Evolutionary conservation across 2,329 filamentous ascomycete species (phyloP).

Genomic region (Dactylella cylindrospora): DNA sequence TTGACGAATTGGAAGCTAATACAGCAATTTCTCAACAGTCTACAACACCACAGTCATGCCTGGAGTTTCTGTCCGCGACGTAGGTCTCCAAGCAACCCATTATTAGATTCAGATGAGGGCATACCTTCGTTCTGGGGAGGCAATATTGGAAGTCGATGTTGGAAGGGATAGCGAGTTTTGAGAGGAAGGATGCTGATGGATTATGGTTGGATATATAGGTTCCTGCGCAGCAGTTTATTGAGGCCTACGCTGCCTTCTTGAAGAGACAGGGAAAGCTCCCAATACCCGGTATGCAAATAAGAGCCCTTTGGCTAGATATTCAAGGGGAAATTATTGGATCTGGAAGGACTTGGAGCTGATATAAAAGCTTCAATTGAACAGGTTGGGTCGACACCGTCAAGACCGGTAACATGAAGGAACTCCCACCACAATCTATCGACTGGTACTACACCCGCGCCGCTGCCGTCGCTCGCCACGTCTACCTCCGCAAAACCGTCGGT

Average conservation of each 20-base stretch:
- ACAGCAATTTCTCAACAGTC: conserved; percentile 23
- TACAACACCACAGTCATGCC: conserved; percentile 47
- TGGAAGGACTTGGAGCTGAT: neutral
- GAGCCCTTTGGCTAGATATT: conserved; percentile 38
- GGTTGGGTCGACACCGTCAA: conserved; percentile 99
- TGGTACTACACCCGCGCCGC: conserved; percentile 94
- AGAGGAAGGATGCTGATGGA: conserved; percentile 22
- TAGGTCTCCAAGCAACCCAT: conserved; percentile 21
- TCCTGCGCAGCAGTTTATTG: conserved; percentile 86
- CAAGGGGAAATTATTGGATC: neutral
- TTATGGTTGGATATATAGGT: conserved; percentile 43
- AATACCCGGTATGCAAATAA: conserved; percentile 72
- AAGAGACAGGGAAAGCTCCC: conserved; percentile 92
- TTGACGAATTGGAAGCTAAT: conserved; percentile 31
- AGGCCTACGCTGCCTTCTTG: conserved; percentile 81
- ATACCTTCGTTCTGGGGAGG: neutral
- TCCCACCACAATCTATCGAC: conserved; percentile 96
- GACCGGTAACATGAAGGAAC: conserved; percentile 93
- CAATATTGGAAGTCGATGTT: neutral
- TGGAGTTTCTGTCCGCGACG: conserved; percentile 50
- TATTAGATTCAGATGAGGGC: neutral
- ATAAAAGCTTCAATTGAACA: conserved; percentile 51
- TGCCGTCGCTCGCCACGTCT: conserved; percentile 95
- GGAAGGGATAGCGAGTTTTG: conserved; percentile 14
- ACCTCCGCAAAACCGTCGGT: conserved; percentile 98